Evolutionary conservation across 2,329 filamentous ascomycete species (phyloP), one percentile per base, ranked within the genome.

Genomic region (Cladosporium velox): DNA sequence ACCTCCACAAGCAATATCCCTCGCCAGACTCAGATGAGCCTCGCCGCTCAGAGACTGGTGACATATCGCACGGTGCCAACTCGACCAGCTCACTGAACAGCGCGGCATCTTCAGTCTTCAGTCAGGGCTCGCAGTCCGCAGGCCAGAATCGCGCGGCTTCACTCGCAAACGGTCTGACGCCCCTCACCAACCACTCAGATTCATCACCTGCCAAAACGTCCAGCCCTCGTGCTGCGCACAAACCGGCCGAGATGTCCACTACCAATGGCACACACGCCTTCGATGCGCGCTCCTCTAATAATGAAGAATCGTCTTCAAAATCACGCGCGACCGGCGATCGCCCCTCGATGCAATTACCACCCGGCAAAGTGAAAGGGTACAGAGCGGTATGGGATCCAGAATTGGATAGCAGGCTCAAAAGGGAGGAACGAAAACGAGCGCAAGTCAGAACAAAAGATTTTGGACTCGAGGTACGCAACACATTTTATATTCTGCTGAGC

Each of bases 81-180:
- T 93, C 91, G 60, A 86, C 88, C 65, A 91, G 88, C 79, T 92
- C 90, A 66, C 84, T 89, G 74, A 84, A 86, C 66, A 92, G 89
- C 80, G 87, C 88, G 64, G 85, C 85, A 60, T 92, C 90, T 54
- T 92, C 91, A 64, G 83, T 90, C 70, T 91, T 91, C 79, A 91
- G 88, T 72, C 80, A 81, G 71, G 80, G 82, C 69, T 77, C 82
- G 66, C 79, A 82, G 65, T 77, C 81, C 72, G 76, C 82, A 73
- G 87, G 86, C 76, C 80, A 85, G 76, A 85, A 85, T 72, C 83
- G 85, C 75, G 84, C 84, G 70, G 77, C 82, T 68, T 81, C 82
- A 69, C 82, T 83, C 76, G 72, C 81, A 75, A 81, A 82, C 73
- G 85, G 83, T 68, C 79, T 89, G 62, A 90, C 88, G 26, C 88